Evolutionary conservation across 176 grass and related monocot species (phyloP), one percentile per base, ranked within the genome.

Genomic region (Musa acuminata): DNA sequence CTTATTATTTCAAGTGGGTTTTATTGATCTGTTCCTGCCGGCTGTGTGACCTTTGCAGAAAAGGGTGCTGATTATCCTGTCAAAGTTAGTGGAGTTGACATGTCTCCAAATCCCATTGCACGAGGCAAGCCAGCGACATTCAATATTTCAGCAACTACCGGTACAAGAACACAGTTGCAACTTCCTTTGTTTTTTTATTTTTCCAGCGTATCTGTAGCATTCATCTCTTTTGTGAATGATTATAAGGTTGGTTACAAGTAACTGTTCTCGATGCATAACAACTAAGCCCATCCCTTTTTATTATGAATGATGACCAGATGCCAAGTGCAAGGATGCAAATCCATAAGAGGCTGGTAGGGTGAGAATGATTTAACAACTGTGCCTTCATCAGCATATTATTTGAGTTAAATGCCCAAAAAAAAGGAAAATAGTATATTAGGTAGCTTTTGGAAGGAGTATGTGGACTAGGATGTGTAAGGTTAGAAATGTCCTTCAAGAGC

Each of bases 61-160:
- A 94, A 84, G 52, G n/a, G 14, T 10, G 81, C 75, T 59, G 13
- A 89, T 60, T 98, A 98, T 82, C 78, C 84, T 66, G 90, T 98
- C 81, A 87, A 90, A 77, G 90, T 98, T 27, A 98, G 66, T 54
- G 84, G 84, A 19, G 88, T 98, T 55, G 73, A 93, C 64, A 98
- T 98, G 67, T 75, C 75, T 67, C 95, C 95, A 21, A 71, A 93
- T 84, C 95, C 95, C 17, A 43, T 98, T 71, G 9, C 55, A 1
- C 72, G 80, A 63, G 90, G 90, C 80, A 11, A 79, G 71, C 65
- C 23, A 21, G 82, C 88, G 57, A 91, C 78, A 55, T 99, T 99
- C 82, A 86, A 89, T 64, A 91, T 99, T 80, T 89, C 88, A 13
- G 95, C 95, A 52, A 72, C 53, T 60, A 91, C 95, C 2, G 86